A percentile compares a stretch with the other conserved stretches of the same genome.
Conservation (phyloP, 179 eudicot genomes). For the Spergularia azorica region DNA sequence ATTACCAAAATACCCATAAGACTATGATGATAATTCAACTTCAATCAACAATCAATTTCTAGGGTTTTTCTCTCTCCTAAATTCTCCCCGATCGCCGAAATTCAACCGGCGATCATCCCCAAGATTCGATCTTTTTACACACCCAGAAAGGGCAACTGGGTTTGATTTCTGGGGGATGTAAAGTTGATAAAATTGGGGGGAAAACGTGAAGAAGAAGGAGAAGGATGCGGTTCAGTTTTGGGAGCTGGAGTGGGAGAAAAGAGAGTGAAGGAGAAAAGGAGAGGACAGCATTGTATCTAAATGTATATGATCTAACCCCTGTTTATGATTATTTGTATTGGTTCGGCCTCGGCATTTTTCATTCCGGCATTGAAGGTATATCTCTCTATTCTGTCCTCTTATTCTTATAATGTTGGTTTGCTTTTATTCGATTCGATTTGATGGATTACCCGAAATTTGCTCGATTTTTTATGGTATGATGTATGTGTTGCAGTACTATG, state of each 20-base stretch:
- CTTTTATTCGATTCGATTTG: too few species aligned
- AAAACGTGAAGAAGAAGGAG: background rate
- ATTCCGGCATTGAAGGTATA: constrained; percentile 84
- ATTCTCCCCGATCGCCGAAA: background rate
- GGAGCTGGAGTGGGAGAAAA: constrained; percentile 47
- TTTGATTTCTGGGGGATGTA: background rate
- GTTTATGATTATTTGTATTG: constrained; percentile 74
- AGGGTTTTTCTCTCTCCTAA: constrained; percentile 28
- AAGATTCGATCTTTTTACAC: background rate
- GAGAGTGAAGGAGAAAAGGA: constrained; percentile 42
- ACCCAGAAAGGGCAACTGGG: background rate
- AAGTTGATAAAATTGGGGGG: background rate
- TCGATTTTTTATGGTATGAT: too few species aligned
- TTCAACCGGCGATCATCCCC: background rate
- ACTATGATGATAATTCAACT: too few species aligned
- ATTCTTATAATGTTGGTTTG: too few species aligned
- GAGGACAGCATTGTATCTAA: constrained; percentile 55
- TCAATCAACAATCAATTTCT: constrained; percentile 6
- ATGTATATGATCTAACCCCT: constrained; percentile 87
- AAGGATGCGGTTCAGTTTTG: constrained; percentile 61
- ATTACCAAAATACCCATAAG: too few species aligned
- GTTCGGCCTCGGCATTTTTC: constrained; percentile 77
- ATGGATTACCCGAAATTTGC: too few species aligned
- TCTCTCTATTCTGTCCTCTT: background rate
- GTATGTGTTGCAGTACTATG: too few species aligned